Evolutionary conservation across 148 eudicot genomes (phyloP).

Genomic region (Nepenthes gracilis): DNA sequence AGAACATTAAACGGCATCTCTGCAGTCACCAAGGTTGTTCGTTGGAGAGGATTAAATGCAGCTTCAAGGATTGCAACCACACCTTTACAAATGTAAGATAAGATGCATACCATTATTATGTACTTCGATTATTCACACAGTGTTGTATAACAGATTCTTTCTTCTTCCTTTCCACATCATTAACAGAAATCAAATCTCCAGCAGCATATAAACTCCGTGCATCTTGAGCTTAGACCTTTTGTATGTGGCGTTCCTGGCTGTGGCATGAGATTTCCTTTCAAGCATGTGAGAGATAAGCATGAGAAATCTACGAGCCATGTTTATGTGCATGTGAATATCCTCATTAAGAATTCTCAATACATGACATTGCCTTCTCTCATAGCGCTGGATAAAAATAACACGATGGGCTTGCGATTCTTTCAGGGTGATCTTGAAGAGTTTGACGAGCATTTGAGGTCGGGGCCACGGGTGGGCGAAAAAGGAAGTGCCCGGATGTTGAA

Average conservation of each 20-base stretch:
- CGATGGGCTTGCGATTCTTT: constrained; percentile 1
- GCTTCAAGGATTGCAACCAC: constrained; percentile 48
- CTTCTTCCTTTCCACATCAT: not conserved
- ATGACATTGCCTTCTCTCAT: too few relatives aligned
- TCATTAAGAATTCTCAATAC: too few relatives aligned
- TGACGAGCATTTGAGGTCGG: constrained; percentile 24
- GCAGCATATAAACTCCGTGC: constrained; percentile 77
- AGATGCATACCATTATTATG: not conserved
- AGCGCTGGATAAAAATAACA: too few relatives aligned
- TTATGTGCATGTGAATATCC: constrained; percentile 36
- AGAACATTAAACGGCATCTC: constrained; percentile 79
- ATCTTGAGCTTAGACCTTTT: constrained; percentile 46
- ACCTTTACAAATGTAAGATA: constrained; percentile 64
- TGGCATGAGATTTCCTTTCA: constrained; percentile 68
- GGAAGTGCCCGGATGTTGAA: constrained; percentile 20
- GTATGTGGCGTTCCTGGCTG: constrained; percentile 63
- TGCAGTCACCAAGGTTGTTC: constrained; percentile 42
- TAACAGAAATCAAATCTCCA: constrained; percentile 74
- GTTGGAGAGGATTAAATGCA: constrained; percentile 42
- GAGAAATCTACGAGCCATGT: constrained; percentile 65
- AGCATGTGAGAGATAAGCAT: constrained; percentile 89
- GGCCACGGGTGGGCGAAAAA: constrained; percentile 27
- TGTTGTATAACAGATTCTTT: not conserved
- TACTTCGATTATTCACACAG: not conserved
- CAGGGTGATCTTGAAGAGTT: constrained; percentile 39